Percentiles rank a stretch among this genome's conserved stretches.
phyloP scores from a whole-genome alignment of 225 moss, liverwort and hornwort genomes.

The Climacium dendroides region DNA sequence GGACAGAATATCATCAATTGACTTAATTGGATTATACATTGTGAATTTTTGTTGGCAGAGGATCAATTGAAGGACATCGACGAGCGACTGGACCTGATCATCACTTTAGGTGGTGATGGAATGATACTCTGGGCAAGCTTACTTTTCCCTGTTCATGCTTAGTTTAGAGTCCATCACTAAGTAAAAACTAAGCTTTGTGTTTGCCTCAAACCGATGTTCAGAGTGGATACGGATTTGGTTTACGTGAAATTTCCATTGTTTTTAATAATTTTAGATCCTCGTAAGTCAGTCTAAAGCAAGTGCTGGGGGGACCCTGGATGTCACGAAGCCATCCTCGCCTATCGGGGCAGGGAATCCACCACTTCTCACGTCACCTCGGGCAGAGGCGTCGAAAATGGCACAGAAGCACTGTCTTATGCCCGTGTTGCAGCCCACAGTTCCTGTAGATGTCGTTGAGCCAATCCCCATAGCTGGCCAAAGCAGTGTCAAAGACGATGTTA shows the following conservation, averaged over 20 bases:
- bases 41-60: slow-evolving; percentile 27
- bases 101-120: slow-evolving; percentile 92
- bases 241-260: neutral
- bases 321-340: no score
- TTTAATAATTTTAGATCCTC: neutral
- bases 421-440: no score
- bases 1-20: neutral
- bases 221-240: neutral
- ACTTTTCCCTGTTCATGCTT: neutral
- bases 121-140: slow-evolving; percentile 78
- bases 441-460: no score
- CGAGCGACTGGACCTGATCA: slow-evolving; percentile 65
- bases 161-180: neutral
- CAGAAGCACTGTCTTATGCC: no score
- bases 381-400: no score
- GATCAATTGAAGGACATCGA: slow-evolving; percentile 33
- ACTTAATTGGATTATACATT: neutral
- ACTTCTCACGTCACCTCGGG: no score
- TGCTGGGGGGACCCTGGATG: no score
- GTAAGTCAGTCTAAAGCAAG: no score
- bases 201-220: neutral
- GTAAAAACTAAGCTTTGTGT: neutral
- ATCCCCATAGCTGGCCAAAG: no score
- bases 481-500: no score
- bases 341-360: no score